These are phyloP conservation scores for Yamadazyma dushanensis DNA, from an alignment of 1,139 yeast genomes.

Conservation along the genomic window DNA sequence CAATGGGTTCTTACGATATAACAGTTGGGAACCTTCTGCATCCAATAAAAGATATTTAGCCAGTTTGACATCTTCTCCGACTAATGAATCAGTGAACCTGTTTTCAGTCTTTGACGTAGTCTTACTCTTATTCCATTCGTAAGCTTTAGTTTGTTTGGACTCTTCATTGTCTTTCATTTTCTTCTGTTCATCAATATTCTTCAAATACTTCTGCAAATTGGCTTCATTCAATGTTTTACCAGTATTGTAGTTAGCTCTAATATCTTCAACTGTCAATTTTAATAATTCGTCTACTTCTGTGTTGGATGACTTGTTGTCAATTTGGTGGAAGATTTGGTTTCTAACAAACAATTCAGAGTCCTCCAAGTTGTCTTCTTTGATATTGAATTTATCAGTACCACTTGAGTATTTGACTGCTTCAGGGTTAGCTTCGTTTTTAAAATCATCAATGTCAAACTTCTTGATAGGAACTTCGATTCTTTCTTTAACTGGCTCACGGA, in stretches of 20 bases:
- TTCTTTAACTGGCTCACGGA: slow-evolving; percentile 3
- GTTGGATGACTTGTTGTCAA: slow-evolving; percentile 6
- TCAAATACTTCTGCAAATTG: slow-evolving; percentile 33
- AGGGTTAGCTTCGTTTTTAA: slow-evolving; percentile 1
- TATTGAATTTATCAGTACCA: slow-evolving; percentile 9
- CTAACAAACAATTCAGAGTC: slow-evolving; percentile 18
- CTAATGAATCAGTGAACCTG: slow-evolving; percentile 48
- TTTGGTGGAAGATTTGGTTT: slow-evolving; percentile 17
- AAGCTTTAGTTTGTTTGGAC: slow-evolving; percentile 52
- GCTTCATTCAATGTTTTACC: slow-evolving; percentile 5
- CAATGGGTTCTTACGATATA: slow-evolving; percentile 37
- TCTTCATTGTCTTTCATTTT: slow-evolving; percentile 41
- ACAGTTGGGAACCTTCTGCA: slow-evolving; percentile 35
- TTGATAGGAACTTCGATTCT: slow-evolving; percentile 15
- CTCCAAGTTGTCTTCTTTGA: slow-evolving; percentile 18
- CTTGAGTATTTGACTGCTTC: slow-evolving; percentile 7
- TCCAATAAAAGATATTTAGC: slow-evolving; percentile 48
- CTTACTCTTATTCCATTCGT: slow-evolving; percentile 49
- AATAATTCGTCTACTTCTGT: slow-evolving; percentile 16
- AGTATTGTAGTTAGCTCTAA: slow-evolving; percentile 15
- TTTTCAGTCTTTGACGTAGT: slow-evolving; percentile 38
- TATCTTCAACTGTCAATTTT: slow-evolving; percentile 19
- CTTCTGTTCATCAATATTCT: slow-evolving; percentile 41
- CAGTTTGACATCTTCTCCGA: background rate
- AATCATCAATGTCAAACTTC: slow-evolving; percentile 26